Percentiles rank a stretch among this genome's conserved stretches.
Conservation (phyloP, 2,329 filamentous ascomycete genomes). For the Monilinia polystroma region DNA sequence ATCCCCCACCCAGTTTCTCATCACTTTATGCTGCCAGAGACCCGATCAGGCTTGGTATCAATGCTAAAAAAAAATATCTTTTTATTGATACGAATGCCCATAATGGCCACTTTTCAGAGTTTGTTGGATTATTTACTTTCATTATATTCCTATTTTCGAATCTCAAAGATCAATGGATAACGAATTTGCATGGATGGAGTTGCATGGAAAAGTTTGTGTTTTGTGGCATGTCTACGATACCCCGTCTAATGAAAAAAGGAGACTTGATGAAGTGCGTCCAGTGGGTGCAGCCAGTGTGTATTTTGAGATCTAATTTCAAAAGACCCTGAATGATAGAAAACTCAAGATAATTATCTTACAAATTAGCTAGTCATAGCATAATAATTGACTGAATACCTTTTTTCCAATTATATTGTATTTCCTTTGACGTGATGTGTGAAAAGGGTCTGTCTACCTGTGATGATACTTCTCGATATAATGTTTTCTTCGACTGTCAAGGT, state of each 20-base stretch:
- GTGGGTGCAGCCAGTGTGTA: conserved; percentile 15
- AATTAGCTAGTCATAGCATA: conserved; percentile 15
- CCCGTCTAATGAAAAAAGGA: conserved; percentile 16
- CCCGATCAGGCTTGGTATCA: conserved; percentile 23
- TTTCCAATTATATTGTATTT: not conserved
- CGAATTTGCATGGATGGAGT: conserved; percentile 22
- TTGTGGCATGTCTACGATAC: conserved; percentile 21
- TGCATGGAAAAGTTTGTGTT: conserved; percentile 22
- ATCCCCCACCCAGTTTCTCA: conserved; percentile 25
- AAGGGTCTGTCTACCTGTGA: too few species aligned
- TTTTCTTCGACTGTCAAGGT: not conserved
- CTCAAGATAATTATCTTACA: not conserved
- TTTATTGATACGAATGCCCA: conserved; percentile 9
- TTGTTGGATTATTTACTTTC: conserved; percentile 17
- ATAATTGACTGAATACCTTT: conserved; percentile 9
- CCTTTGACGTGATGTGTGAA: not conserved
- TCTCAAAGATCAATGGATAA: conserved; percentile 11
- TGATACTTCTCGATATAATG: too few species aligned
- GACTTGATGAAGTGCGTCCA: conserved; percentile 8
- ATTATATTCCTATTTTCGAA: not conserved
- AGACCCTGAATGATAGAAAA: not conserved
- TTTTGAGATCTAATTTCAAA: not conserved
- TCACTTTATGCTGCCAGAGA: conserved; percentile 24
- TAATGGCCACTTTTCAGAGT: not conserved
- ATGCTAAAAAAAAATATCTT: conserved; percentile 1